A percentile compares a stretch with the other conserved stretches of the same genome.
Conservation (phyloP, 2,329 filamentous ascomycete genomes). For the Fonsecaea multimorphosa region DNA sequence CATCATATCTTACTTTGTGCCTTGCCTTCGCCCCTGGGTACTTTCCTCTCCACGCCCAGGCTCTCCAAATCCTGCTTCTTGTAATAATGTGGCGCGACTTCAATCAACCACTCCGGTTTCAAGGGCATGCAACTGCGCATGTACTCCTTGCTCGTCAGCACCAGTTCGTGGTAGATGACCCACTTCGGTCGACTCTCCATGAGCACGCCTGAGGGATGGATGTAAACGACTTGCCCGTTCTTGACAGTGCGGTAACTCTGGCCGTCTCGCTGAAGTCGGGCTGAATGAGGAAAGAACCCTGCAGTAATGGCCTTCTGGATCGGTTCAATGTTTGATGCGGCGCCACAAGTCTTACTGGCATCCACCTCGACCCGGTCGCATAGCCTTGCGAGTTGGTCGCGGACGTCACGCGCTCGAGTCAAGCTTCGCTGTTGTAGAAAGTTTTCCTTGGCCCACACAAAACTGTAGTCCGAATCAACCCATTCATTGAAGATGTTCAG, state of each 20-base stretch:
- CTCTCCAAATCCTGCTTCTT: constrained; percentile 88
- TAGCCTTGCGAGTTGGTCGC: constrained; percentile 88
- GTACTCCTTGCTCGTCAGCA: constrained; percentile 89
- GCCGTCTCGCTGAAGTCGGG: constrained; percentile 79
- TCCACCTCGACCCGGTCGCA: constrained; percentile 91
- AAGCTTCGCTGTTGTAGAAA: constrained; percentile 92
- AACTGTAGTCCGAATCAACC: constrained; percentile 88
- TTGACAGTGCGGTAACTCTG: constrained; percentile 91
- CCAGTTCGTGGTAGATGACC: constrained; percentile 81
- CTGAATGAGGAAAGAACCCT: constrained; percentile 94
- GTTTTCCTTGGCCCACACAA: constrained; percentile 88
- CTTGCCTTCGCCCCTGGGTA: constrained; percentile 65
- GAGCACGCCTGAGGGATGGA: constrained; percentile 87
- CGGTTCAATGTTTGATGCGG: constrained; percentile 67
- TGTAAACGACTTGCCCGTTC: constrained; percentile 83
- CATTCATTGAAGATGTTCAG: constrained; percentile 96
- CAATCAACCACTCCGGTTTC: constrained; percentile 80
- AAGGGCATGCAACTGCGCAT: constrained; percentile 88
- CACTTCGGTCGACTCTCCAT: constrained; percentile 75
- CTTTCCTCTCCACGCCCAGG: constrained; percentile 76
- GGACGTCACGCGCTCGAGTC: constrained; percentile 84
- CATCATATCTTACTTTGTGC: constrained; percentile 34
- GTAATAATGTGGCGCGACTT: constrained; percentile 93
- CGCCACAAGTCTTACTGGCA: constrained; percentile 69
- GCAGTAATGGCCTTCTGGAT: constrained; percentile 88